Conservation (phyloP, 495 filamentous ascomycete species). For the Xylaria flabelliformis region DNA sequence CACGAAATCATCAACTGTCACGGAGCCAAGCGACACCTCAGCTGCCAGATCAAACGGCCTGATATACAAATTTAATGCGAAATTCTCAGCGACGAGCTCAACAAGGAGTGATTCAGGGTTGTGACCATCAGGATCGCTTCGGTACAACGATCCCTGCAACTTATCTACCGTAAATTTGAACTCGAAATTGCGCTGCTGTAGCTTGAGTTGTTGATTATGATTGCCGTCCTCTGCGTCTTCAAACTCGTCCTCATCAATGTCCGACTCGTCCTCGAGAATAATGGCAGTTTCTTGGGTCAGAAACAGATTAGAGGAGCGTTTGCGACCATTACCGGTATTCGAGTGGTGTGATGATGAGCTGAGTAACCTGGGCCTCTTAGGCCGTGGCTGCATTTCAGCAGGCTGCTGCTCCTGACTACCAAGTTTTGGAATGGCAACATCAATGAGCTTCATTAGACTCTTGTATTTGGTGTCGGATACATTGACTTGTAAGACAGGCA, state of each 20-base stretch:
- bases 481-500: constrained; percentile 89
- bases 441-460: constrained; percentile 91
- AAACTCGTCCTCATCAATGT: constrained; percentile 66
- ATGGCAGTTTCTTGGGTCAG: constrained; percentile 73
- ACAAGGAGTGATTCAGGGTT: constrained; percentile 83
- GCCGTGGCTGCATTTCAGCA: constrained; percentile 45
- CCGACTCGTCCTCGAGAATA: constrained; percentile 75
- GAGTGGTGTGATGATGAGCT: constrained; percentile 49
- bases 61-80: constrained; percentile 84
- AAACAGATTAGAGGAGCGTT: constrained; percentile 48
- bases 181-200: constrained; percentile 89
- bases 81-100: constrained; percentile 88
- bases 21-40: constrained; percentile 81
- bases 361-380: constrained; percentile 63
- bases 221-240: constrained; percentile 67
- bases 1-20: constrained; percentile 95
- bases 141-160: constrained; percentile 88
- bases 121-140: constrained; percentile 79
- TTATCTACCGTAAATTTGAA: constrained; percentile 95
- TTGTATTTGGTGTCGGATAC: constrained; percentile 97
- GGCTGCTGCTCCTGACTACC: constrained; percentile 55
- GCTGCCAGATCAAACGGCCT: constrained; percentile 90
- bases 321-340: constrained; percentile 36
- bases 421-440: constrained; percentile 90
- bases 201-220: constrained; percentile 65